A percentile compares a stretch with the other conserved stretches of the same genome.
phyloP scores from a whole-genome alignment of 352 stramenopile species.

The Globisporangium acanthophoron region DNA sequence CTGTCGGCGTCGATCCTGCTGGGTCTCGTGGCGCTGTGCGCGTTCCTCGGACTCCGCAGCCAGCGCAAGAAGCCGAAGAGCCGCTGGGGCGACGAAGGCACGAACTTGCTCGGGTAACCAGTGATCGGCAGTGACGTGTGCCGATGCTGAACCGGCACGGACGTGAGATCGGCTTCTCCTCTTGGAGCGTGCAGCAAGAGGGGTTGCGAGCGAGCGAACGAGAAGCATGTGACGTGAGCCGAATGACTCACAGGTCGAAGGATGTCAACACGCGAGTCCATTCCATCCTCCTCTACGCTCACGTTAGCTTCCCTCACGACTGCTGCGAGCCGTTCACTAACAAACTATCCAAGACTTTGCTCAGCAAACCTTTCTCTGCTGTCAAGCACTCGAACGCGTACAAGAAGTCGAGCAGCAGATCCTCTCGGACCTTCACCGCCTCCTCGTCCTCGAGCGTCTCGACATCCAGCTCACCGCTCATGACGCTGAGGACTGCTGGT shows the following conservation, averaged over 20 bases:
- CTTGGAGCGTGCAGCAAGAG: not conserved
- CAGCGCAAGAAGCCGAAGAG: constrained; percentile 17
- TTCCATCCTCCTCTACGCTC: not conserved
- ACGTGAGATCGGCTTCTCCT: not conserved
- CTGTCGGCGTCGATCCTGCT: constrained; percentile 47
- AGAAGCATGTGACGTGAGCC: too few species aligned
- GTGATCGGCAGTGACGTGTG: not conserved
- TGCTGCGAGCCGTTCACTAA: constrained; percentile 17
- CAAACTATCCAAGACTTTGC: constrained; percentile 59
- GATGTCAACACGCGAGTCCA: not conserved
- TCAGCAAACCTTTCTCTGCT: constrained; percentile 53
- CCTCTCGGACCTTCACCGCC: constrained; percentile 48
- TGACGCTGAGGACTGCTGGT: constrained; percentile 69
- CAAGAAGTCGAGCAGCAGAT: constrained; percentile 75
- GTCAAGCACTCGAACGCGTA: constrained; percentile 71
- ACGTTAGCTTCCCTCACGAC: not conserved
- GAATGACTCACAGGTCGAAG: too few species aligned
- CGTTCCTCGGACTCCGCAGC: constrained; percentile 36
- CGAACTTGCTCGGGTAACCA: constrained; percentile 18
- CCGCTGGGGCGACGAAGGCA: constrained; percentile 16
- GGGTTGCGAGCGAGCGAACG: too few species aligned
- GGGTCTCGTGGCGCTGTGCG: constrained; percentile 49
- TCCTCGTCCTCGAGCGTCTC: constrained; percentile 13
- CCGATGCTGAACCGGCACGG: too few species aligned
- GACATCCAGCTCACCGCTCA: constrained; percentile 39